Base-by-base conservation (phyloP, 2,329 filamentous ascomycete genomes). In the Escovopsis sp. region DNA sequence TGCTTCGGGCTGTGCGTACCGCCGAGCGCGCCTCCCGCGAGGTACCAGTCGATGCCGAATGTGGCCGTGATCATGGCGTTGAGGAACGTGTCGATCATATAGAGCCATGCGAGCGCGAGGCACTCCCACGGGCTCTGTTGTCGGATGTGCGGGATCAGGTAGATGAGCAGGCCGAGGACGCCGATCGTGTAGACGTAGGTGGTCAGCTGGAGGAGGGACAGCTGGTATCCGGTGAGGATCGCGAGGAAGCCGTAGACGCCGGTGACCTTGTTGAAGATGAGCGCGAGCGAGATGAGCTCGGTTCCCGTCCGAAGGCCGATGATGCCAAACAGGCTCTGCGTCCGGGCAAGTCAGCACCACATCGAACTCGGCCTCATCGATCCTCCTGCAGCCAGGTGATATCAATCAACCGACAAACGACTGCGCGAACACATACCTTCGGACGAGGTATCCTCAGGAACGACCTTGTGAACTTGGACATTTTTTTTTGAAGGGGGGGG, bases 211-310 rank as follows among this genome's bases (percentile, higher is more conserved):
- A 90, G 70, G 21, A 76, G 68, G 36, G 84, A 87, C 42, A 94
- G 74, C 46, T 79, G 67, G 57, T 83, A 86, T 53, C 88, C 88
- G 17, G 87, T 93, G 44, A 94, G 66, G 46, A 94, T 72, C 39
- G 87, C 86, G 46, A 94, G 77, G 30, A 94, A 68, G 44, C 87
- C 87, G 58, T 93, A 94, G 46, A 94, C 67, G 39, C 86, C 87
- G 34, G 84, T 88, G 45, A 87, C 73, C 59, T 94, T 94, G 68
- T 94, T 94, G 62, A 94, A 78, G 37, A 92, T 68, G 43, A 93
- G 72, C 10, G 81, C 76, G 41, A 90, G 68, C 4, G 81, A 77
- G 49, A 94, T 85, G 49, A 94, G 70, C 47, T 90, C 84, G 32
- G 83, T 79, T 45, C 84, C 87, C 25, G 83, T 88, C 48, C 84